Evolutionary conservation across 441 rosid genomes (phyloP).

Genomic region (Cnidoscolus chayamansa): DNA sequence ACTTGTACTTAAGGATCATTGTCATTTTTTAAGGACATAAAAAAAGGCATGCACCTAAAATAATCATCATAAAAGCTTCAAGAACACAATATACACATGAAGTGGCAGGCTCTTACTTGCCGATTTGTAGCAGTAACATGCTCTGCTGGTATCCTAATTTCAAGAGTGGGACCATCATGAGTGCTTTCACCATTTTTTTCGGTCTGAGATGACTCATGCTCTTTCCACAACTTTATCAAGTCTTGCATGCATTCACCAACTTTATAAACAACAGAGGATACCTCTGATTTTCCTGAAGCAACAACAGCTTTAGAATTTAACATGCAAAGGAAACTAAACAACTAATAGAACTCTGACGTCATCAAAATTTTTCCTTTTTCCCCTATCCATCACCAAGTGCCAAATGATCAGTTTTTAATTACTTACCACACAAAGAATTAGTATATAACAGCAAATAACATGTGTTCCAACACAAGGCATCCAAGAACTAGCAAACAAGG

Average conservation of each 20-base stretch:
- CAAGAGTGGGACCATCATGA: constrained; percentile 82
- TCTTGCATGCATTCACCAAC: constrained; percentile 99
- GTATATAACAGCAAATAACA: constrained; percentile 1
- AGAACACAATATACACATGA: constrained; percentile 11
- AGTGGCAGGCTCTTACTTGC: constrained; percentile 57
- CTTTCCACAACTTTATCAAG: constrained; percentile 89
- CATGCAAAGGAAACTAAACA: constrained; percentile 11
- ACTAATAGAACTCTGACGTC: constrained; percentile 1
- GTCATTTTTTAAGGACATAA: not conserved
- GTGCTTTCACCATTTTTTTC: constrained; percentile 66
- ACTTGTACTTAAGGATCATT: not conserved
- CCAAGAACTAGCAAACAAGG: constrained; percentile 2
- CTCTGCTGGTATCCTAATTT: constrained; percentile 91
- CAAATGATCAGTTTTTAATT: constrained; percentile 18
- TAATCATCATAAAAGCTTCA: constrained; percentile 16
- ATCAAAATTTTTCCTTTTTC: constrained; percentile 6
- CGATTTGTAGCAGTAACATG: constrained; percentile 99
- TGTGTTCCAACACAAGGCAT: not conserved
- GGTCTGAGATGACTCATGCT: constrained; percentile 63
- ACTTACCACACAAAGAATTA: constrained; percentile 12
- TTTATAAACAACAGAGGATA: constrained; percentile 78
- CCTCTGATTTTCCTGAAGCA: constrained; percentile 82
- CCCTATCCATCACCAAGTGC: constrained; percentile 14
- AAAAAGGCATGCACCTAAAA: not conserved
- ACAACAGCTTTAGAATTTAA: constrained; percentile 27